These are phyloP conservation scores for Scheffersomyces titani DNA, from an alignment of 1,139 yeast species.

Conservation along the genomic window DNA sequence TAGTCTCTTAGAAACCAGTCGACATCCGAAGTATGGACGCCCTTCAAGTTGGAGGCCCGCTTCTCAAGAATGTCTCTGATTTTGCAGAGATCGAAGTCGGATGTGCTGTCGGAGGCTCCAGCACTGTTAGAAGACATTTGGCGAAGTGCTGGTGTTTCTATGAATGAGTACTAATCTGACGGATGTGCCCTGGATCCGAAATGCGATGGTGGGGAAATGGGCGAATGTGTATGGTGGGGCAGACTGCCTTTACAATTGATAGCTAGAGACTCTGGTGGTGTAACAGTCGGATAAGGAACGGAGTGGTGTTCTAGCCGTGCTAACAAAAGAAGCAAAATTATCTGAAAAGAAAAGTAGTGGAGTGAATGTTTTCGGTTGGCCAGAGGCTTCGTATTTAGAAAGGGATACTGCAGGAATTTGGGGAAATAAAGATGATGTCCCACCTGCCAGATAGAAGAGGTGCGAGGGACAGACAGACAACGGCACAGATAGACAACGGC, in stretches of 20 bases:
- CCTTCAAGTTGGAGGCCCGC: constrained; percentile 20
- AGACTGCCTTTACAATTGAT: not conserved
- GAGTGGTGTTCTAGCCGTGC: not conserved
- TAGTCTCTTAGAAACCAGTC: constrained; percentile 53
- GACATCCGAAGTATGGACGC: constrained; percentile 36
- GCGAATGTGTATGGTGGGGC: not conserved
- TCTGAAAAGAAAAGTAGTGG: not conserved
- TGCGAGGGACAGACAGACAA: not conserved
- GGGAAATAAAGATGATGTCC: not conserved
- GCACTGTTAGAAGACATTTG: not conserved
- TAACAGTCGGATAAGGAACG: not conserved
- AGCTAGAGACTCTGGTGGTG: not conserved
- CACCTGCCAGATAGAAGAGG: not conserved
- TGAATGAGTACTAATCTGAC: not conserved
- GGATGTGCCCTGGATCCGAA: not conserved
- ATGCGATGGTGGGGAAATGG: not conserved
- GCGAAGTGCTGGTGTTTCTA: not conserved
- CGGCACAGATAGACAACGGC: too few relatives aligned
- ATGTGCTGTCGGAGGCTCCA: not conserved
- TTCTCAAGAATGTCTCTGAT: constrained; percentile 15
- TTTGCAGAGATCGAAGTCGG: constrained; percentile 12
- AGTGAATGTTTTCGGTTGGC: not conserved
- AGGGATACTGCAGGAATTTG: not conserved
- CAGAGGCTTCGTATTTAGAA: not conserved
- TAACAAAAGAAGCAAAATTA: not conserved